Percentiles rank a stretch among this genome's conserved stretches.
phyloP scores from a whole-genome alignment of 768 basidiomycete species.

The Brasilioporus rufonigricans region DNA sequence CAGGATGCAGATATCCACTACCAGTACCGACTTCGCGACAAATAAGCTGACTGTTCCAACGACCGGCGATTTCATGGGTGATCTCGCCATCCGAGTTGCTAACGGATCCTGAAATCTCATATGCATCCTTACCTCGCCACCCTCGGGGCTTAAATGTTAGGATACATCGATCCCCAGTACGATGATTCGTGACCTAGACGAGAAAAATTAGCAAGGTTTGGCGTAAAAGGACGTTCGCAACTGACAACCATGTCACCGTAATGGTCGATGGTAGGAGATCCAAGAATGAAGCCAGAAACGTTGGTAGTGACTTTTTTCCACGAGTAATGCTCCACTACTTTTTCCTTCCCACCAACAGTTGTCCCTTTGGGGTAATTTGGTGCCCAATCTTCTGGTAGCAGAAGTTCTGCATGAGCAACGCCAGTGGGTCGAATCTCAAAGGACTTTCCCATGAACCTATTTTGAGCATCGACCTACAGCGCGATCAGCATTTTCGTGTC shows the following conservation, averaged over 20 bases:
- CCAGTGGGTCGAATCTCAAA: slow-evolving; percentile 97
- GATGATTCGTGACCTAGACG: slow-evolving; percentile 74
- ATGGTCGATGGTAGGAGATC: slow-evolving; percentile 84
- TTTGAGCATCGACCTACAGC: slow-evolving; percentile 86
- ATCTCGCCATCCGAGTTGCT: slow-evolving; percentile 59
- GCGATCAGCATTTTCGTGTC: not conserved
- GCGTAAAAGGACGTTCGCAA: slow-evolving; percentile 15
- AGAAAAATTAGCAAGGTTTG: not conserved
- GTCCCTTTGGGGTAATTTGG: slow-evolving; percentile 59
- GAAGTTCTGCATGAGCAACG: slow-evolving; percentile 83
- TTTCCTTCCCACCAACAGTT: slow-evolving; percentile 41
- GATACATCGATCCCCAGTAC: slow-evolving; percentile 82
- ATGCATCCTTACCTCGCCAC: slow-evolving; percentile 90
- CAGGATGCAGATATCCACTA: slow-evolving; percentile 65
- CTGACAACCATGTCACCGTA: slow-evolving; percentile 92
- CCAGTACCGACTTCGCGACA: slow-evolving; percentile 70
- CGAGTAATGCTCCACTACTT: slow-evolving; percentile 85
- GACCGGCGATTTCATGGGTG: slow-evolving; percentile 87
- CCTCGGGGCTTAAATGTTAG: slow-evolving; percentile 96
- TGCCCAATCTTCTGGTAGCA: slow-evolving; percentile 66
- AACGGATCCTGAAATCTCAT: slow-evolving; percentile 88
- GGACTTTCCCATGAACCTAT: slow-evolving; percentile 93
- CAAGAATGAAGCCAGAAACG: slow-evolving; percentile 91
- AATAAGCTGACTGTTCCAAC: slow-evolving; percentile 94
- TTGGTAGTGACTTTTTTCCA: slow-evolving; percentile 96